Percentiles rank a stretch among this genome's conserved stretches.
Evolutionary conservation across 495 filamentous ascomycete species (phyloP).

Genomic region (Penicillium canescens): DNA sequence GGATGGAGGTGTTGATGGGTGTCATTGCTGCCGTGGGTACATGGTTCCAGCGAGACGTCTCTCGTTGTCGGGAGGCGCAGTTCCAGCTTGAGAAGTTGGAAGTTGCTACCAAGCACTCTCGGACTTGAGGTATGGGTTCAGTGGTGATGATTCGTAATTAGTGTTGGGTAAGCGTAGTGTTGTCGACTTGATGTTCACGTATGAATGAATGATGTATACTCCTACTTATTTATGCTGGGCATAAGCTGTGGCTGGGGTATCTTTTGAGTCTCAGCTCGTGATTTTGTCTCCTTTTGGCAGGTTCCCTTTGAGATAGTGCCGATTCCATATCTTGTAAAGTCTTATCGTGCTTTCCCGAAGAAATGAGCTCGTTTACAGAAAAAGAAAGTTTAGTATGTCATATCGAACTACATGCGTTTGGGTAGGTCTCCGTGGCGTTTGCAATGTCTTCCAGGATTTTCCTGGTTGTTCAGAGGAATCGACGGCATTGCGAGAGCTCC

Average conservation of each 20-base stretch:
- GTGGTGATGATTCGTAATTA: neutral
- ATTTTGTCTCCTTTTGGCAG: too few species aligned
- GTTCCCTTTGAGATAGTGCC: too few species aligned
- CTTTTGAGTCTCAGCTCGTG: too few species aligned
- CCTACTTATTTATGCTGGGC: neutral
- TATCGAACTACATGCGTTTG: too few species aligned
- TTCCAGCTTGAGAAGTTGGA: conserved; percentile 34
- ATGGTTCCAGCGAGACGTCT: conserved; percentile 41
- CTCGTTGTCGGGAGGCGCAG: conserved; percentile 30
- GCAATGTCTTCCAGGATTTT: too few species aligned
- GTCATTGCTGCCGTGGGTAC: conserved; percentile 37
- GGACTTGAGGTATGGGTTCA: neutral
- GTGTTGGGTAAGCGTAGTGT: neutral
- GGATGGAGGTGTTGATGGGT: conserved; percentile 47
- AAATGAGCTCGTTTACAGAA: too few species aligned
- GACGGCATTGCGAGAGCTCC: too few species aligned
- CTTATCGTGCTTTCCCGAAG: too few species aligned
- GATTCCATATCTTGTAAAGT: too few species aligned
- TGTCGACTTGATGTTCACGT: neutral
- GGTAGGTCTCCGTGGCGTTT: too few species aligned
- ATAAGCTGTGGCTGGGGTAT: neutral
- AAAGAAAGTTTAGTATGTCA: too few species aligned
- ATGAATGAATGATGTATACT: neutral
- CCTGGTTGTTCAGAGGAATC: too few species aligned
- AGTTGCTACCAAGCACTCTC: conserved; percentile 28